Evolutionary conservation across 2,329 filamentous ascomycete species (phyloP), one percentile per base, ranked within the genome.

Genomic region (Mariannaea elegans): DNA sequence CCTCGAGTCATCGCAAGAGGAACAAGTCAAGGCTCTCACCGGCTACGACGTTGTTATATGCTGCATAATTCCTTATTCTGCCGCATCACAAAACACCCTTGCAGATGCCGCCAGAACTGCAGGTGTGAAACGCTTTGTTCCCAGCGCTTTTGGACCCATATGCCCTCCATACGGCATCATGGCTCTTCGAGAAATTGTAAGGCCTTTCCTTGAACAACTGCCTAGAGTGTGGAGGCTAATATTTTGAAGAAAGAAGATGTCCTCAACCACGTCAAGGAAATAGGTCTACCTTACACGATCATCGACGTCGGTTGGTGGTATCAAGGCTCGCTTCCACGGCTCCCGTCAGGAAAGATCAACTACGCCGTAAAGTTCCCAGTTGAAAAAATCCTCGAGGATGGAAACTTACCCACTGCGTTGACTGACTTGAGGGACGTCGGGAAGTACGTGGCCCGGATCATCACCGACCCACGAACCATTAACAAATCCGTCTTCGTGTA

Each of bases 291-390:
- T 0, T 87, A 82, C 71, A 87, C 85, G 5, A 75, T 84, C 67
- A 80, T 87, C 46, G 84, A 87, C 64, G 77, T 85, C 8, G 85
- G 85, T n/a, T 86, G 75, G 75, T 87, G 85, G 85, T 82, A 84
- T 67, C 82, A 86, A 65, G 61, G 82, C 21, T 72, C 74, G 5
- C 13, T 71, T 4, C 72, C 73, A 0, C 44, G 36, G 3, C 41
- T 75, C 0, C 65, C 71, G 1, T 76, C 72, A 0, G 71, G 72
- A 1, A 65, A 60, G 1, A 29, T 59, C 12, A 58, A 64, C 29
- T 53, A 56, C 27, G 76, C 75, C 24, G 65, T 77, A 56, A 34
- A 16, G 8, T 68, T 73, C 4, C 64, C 72, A 3, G 70, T 73
- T 21, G 71, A 74, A 31, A 71, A 72, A 41, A 76, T 85, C 29